A percentile compares a stretch with the other conserved stretches of the same genome.
phyloP scores from a whole-genome alignment of 2,329 filamentous ascomycete genomes.

The Aspergillus fijiensis region DNA sequence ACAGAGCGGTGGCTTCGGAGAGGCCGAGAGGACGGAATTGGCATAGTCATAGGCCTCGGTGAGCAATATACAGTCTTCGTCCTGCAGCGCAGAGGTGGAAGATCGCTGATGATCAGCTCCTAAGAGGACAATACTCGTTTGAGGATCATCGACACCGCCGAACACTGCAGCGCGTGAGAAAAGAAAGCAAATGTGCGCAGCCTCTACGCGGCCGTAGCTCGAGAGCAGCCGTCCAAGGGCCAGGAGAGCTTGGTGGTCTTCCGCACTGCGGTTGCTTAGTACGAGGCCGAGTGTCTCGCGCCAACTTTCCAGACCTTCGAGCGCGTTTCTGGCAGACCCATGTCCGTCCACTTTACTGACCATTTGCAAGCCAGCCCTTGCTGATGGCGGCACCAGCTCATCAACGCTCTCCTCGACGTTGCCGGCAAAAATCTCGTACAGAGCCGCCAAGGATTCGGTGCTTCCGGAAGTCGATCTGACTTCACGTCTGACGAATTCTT shows the following conservation, averaged over 20 bases:
- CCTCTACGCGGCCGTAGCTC: conserved; percentile 83
- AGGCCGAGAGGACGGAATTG: conserved; percentile 65
- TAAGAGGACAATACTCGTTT: conserved; percentile 75
- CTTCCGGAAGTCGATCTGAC: conserved; percentile 78
- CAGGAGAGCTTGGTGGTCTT: conserved; percentile 74
- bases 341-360: conserved; percentile 68
- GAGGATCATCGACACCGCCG: conserved; percentile 78
- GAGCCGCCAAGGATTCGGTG: conserved; percentile 81
- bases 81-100: conserved; percentile 70
- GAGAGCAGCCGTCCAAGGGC: conserved; percentile 79
- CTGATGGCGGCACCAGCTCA: conserved; percentile 89
- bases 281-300: conserved; percentile 83
- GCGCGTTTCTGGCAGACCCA: conserved; percentile 66
- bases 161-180: conserved; percentile 76
- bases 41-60: conserved; percentile 96
- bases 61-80: conserved; percentile 84
- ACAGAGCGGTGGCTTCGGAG: conserved; percentile 62
- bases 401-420: conserved; percentile 94
- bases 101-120: conserved; percentile 77
- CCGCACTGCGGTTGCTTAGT: conserved; percentile 79
- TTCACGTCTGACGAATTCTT: conserved; percentile 94
- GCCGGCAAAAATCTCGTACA: conserved; percentile 92
- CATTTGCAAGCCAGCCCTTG: conserved; percentile 87
- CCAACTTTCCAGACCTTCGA: conserved; percentile 91
- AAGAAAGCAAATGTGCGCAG: conserved; percentile 89